Base-by-base conservation (phyloP, 78 protist species). In the Polysphondylium violaceum region DNA sequence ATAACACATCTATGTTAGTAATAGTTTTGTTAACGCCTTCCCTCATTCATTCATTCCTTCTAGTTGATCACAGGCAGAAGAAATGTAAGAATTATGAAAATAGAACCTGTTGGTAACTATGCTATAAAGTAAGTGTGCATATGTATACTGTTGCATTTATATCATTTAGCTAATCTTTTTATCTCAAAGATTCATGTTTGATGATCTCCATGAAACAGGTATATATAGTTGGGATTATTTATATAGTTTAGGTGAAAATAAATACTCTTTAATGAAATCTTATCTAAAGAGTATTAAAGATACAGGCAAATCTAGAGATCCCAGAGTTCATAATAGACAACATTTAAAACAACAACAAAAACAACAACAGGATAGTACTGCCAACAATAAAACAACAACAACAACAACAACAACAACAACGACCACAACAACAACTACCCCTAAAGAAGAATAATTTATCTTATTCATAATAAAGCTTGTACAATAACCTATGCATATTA, bases 171-270 rank as follows among this genome's bases (percentile, higher is more conserved):
- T 14, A 14, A 8, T 47, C 11, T 47, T 47, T 47, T 47, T 47
- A 14, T 47, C 8, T 47, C 11, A 47, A 8, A 69, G 75, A 67
- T 38, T 79, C 0, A 40, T 67, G 0, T 79, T 53, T 67, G 89
- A 79, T 67, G 89, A 79, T 53, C 40, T 79, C 23, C 89, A 79
- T 67, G 89, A 79, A 25, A 38, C 72, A 16, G 89, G 89, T 68
- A 79, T 79, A 0, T 79, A 79, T 40, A 51, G 69, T 35, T 79
- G 89, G 89, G 21, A 23, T 25, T 51, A 69, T 56, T 36, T 79
- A 11, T 79, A 53, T 40, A 58, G 12, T 11, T 41, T 79, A 7
- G 89, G 89, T 68, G 29, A 23, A 51, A 50, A 25, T 6, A 79
- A 79, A 36, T 79, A 79, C 68, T 17, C 77, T 12, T 36, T 53